Base-by-base conservation (phyloP, 2,329 filamentous ascomycete genomes). In the Colletotrichum higginsianum region DNA sequence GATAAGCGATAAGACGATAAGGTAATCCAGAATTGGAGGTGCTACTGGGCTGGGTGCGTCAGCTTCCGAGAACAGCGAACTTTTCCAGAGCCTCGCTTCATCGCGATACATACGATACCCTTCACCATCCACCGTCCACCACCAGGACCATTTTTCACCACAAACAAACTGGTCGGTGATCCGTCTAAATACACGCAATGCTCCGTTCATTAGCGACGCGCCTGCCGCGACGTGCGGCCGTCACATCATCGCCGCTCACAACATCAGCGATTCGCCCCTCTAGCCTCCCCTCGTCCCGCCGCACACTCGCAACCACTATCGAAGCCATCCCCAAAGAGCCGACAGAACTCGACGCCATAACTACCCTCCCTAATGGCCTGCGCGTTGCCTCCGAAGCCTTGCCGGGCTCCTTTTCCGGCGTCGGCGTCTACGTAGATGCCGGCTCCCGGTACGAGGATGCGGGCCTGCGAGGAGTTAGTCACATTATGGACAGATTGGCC, bases 371-470 rank as follows among this genome's bases (percentile, higher is more conserved):
- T 61, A 99, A 99, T 88, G 96, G 96, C 79, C 86, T 99, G 75
- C 94, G 96, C 69, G 94, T 99, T 71, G 96, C 96, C 30, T 98
- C 96, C 55, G 96, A 99, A 81, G 95, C 95, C 67, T 88, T 98
- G 13, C 95, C 96, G 1, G 96, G 96, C 52, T 95, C 95, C 76
- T 99, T 99, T 82, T 94, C 95, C 4, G 96, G 95, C 61, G 93
- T 99, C 18, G 96, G 96, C 55, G 94, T 98, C 74, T 99, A 98
- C 84, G 90, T 99, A 79, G 95, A 98, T 81, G 95, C 94, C 40
- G 96, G 96, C 18, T 98, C 96, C 66, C 91, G 96, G 75, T 98
- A 96, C 85, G 96, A 99, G 83, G 96, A 93, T 80, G 89, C 91
- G 52, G 91, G 91, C 58, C 86, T 99, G 66, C 92, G 94, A 71